Evolutionary conservation across 2,329 filamentous ascomycete species (phyloP).

Genomic region (Clarireedia homoeocarpa): DNA sequence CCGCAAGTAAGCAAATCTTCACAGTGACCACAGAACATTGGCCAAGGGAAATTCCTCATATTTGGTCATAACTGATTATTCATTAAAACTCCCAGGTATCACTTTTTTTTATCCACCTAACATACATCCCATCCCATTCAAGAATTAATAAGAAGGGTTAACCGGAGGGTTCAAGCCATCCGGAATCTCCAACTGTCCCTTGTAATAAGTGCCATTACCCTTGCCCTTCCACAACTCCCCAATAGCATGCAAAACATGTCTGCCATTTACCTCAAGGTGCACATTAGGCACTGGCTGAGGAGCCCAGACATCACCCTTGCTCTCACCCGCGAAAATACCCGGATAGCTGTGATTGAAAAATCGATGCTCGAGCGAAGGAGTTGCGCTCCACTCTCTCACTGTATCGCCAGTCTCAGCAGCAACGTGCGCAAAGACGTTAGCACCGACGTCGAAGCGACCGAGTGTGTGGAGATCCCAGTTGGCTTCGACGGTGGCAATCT

Average conservation of each 20-base stretch:
- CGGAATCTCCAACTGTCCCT: constrained; percentile 26
- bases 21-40: too few relatives aligned
- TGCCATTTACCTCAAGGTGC: constrained; percentile 20
- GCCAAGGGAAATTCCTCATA: too few relatives aligned
- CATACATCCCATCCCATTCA: neutral
- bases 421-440: constrained; percentile 59
- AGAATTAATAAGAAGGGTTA: neutral
- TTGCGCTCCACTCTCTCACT: constrained; percentile 24
- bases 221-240: constrained; percentile 22
- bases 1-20: too few relatives aligned
- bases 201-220: constrained; percentile 25
- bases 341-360: constrained; percentile 39
- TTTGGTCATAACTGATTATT: too few relatives aligned
- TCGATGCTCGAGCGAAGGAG: constrained; percentile 22
- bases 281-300: constrained; percentile 31
- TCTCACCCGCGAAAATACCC: constrained; percentile 31
- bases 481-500: constrained; percentile 56
- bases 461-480: constrained; percentile 64
- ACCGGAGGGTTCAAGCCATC: constrained; percentile 24
- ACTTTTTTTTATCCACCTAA: too few relatives aligned
- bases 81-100: too few relatives aligned
- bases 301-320: constrained; percentile 17
- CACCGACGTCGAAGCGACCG: constrained; percentile 64
- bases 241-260: constrained; percentile 27
- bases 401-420: constrained; percentile 52